These are phyloP conservation scores for Acacia melanoxylon DNA, from an alignment of 306 rosid genomes.

Conservation along the genomic window DNA sequence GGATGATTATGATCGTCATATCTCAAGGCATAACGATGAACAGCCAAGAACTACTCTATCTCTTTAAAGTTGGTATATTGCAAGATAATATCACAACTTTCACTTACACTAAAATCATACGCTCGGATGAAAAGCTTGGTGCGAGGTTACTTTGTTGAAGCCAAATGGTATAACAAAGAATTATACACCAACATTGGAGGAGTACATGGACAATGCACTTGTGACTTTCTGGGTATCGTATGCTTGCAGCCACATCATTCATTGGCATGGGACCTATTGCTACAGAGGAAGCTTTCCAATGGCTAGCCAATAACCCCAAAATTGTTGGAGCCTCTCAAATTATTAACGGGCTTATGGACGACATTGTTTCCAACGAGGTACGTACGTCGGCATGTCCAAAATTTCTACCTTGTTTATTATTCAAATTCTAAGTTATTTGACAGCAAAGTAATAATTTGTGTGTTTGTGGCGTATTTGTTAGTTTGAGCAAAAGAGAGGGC, in stretches of 20 bases:
- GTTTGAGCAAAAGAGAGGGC: slow-evolving; percentile 31
- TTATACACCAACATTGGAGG: slow-evolving; percentile 31
- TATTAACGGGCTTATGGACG: slow-evolving; percentile 38
- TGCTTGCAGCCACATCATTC: background rate
- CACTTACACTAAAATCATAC: no score
- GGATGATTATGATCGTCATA: no score
- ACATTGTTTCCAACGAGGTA: slow-evolving; percentile 27
- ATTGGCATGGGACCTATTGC: slow-evolving; percentile 4
- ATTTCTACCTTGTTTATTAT: background rate
- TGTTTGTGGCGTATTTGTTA: background rate
- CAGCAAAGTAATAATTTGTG: background rate
- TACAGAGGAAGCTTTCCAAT: slow-evolving; percentile 11
- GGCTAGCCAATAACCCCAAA: slow-evolving; percentile 19
- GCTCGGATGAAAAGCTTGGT: background rate
- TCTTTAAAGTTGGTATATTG: no score
- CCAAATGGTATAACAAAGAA: slow-evolving; percentile 28
- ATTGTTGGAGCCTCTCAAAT: slow-evolving; percentile 10
- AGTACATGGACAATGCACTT: slow-evolving; percentile 20
- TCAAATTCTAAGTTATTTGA: no score
- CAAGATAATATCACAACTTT: no score
- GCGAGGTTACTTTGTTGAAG: slow-evolving; percentile 2
- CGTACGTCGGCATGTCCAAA: no score
- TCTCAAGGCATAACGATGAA: no score
- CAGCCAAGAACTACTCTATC: no score
- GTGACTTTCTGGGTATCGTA: background rate